Conservation (phyloP, 306 rosid genomes). For the Prosopis cineraria region DNA sequence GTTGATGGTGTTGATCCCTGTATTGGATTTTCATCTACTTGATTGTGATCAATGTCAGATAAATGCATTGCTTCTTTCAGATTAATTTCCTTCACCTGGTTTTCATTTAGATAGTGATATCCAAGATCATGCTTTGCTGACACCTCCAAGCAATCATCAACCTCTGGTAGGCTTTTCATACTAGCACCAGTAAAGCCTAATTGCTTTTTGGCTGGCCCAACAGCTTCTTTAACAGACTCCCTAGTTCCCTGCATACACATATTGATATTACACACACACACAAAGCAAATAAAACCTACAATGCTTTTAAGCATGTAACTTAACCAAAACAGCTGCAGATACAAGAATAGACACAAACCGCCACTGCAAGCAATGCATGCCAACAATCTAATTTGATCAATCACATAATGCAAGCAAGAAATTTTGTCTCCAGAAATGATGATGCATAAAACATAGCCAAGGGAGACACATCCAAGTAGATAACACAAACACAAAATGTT, state of each 20-base stretch:
- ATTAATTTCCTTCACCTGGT: conserved; percentile 40
- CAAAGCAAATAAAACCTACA: conserved; percentile 1
- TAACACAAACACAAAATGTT: neutral
- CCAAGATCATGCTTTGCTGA: conserved; percentile 33
- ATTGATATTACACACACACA: neutral
- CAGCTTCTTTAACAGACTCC: conserved; percentile 34
- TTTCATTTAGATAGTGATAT: conserved; percentile 32
- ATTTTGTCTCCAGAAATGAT: neutral
- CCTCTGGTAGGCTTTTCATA: conserved; percentile 33
- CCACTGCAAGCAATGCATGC: conserved; percentile 25
- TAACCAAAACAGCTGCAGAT: conserved; percentile 13
- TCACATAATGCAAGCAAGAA: neutral
- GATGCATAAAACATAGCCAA: neutral
- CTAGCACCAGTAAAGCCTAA: conserved; percentile 39
- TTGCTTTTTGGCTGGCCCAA: conserved; percentile 28
- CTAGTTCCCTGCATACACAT: conserved; percentile 51
- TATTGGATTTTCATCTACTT: conserved; percentile 37
- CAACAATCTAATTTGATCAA: conserved; percentile 3
- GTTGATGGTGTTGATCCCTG: conserved; percentile 35
- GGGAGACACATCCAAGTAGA: neutral
- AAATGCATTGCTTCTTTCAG: conserved; percentile 24
- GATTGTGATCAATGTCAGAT: conserved; percentile 32
- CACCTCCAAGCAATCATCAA: conserved; percentile 41
- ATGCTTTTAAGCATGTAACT: conserved; percentile 21
- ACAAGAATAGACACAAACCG: conserved; percentile 20